Base-by-base conservation (phyloP, 2,329 filamentous ascomycete genomes). In the Trichophyton simii region DNA sequence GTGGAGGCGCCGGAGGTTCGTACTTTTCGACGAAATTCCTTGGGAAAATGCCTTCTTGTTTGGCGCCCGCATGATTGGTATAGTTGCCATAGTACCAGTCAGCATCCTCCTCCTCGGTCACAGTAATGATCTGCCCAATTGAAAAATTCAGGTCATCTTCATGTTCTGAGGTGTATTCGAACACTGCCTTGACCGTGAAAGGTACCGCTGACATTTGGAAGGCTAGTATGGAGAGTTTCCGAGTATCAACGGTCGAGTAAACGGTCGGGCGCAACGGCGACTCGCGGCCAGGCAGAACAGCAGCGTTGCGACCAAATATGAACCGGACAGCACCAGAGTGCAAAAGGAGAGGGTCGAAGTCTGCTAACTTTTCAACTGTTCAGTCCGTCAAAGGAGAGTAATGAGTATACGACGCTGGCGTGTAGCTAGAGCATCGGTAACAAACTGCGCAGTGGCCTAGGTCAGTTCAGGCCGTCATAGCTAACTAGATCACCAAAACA, bases 11-110 rank as follows among this genome's bases (percentile, higher is more conserved):
- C 61, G 86, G 87, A 42, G 94, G 94, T 73, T 97, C 92, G 75
- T 90, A 95, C 76, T 87, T 90, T 76, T 99, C 94, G 70, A 99
- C 94, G 72, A 99, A 99, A 77, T 97, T 99, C 72, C 88, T 87
- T 59, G 91, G 92, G 74, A 96, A 97, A 68, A 96, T 88, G 67
- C 92, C 92, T 71, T 91, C 86, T 72, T 86, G 83, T 75, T 87
- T 90, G 65, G 75, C 76, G 61, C 94, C 94, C 59, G 80, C 76
- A 63, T 85, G 83, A 75, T 95, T 89, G 65, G 85, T 78, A 73
- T 96, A 96, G 75, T 94, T 87, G 67, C 94, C 92, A 65, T 83
- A 84, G 72, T 94, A 95, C 94, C 91, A 97, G 73, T 97, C 95
- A 65, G 82, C 86, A 72, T 96, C 94, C 72, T 97, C 94, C 74